Evolutionary conservation across 1,139 yeast genomes (phyloP), one percentile per base, ranked within the genome.

Genomic region (Debaryomyces udenii): DNA sequence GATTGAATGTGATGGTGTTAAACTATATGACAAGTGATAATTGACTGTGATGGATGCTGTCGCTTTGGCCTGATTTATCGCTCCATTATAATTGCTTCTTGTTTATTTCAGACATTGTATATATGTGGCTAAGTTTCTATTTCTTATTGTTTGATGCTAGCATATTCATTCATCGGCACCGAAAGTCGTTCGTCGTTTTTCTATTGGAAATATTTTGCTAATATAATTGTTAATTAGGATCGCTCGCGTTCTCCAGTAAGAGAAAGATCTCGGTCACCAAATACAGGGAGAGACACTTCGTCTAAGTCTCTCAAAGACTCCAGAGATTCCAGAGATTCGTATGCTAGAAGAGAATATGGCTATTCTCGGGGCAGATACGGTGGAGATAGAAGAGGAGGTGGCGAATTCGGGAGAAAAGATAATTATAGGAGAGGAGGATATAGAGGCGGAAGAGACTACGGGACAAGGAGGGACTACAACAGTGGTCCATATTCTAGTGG

Each of bases 161-260:
- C 34, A 29, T 35, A 31, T 41, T 34, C 32, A 39, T 42, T 42
- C 43, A 32, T 23, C 29, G 31, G 34, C 31, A 6, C 28, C 6
- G 11, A 10, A 10, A 6, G 22, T 34, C 27, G 20, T 32, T 26
- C 17, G 11, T 27, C 28, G 26, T 29, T 26, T 34, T 34, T 20
- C 31, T 32, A 30, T 28, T 18, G 37, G 35, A 32, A 38, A 37
- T 47, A 37, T 37, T 38, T 31, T 56, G 56, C 62, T 60, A 59
- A 59, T 53, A 40, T 37, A 24, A 31, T 6, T 26, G 28, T 27
- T 28, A 35, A n/a, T 41, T 50, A 76, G 78, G 78, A 72, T 52
- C 78, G 78, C 49, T 71, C 76, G 26, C 66, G 78, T 40, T 70
- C 76, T 39, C 76, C 78, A 14, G 68, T 63, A 37, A 67, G 76